These are phyloP conservation scores for Sphagnurus paluster DNA, from an alignment of 1,284 basidiomycete genomes.

Conservation along the genomic window DNA sequence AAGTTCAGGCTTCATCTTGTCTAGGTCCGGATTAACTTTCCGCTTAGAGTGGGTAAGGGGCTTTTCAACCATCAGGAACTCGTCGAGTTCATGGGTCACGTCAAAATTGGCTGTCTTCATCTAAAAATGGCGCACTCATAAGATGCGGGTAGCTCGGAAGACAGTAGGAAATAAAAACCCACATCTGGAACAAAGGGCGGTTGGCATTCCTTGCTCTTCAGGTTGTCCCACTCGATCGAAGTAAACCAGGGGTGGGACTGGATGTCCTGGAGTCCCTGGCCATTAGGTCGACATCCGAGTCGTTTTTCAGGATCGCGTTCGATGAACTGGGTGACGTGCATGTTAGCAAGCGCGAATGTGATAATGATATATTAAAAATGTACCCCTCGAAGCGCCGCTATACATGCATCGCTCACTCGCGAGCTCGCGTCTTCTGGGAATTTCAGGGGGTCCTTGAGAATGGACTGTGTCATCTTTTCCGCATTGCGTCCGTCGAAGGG, in stretches of 20 bases:
- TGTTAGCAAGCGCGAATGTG: not conserved
- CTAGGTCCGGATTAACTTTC: constrained; percentile 80
- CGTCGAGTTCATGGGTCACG: constrained; percentile 94
- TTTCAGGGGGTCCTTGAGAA: constrained; percentile 65
- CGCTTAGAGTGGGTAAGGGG: constrained; percentile 92
- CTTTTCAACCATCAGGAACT: constrained; percentile 95
- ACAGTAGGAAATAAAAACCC: constrained; percentile 35
- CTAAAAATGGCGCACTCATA: constrained; percentile 41
- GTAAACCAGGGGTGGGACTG: constrained; percentile 87
- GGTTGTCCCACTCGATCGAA: constrained; percentile 75
- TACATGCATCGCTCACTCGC: constrained; percentile 44
- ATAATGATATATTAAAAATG: no score
- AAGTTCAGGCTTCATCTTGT: constrained; percentile 87
- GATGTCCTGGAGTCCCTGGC: constrained; percentile 73
- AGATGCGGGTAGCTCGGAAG: constrained; percentile 4
- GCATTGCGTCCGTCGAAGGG: constrained; percentile 89
- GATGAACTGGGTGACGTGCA: constrained; percentile 60
- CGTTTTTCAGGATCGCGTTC: constrained; percentile 82
- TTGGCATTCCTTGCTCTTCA: constrained; percentile 74
- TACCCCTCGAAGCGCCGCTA: constrained; percentile 50
- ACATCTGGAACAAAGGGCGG: constrained; percentile 94
- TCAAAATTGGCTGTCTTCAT: constrained; percentile 96
- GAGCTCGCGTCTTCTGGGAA: constrained; percentile 59
- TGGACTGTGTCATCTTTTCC: constrained; percentile 82
- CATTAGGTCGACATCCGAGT: constrained; percentile 76